These are phyloP conservation scores for Turnera subulata DNA, from an alignment of 345 rosid genomes.

Conservation along the genomic window DNA sequence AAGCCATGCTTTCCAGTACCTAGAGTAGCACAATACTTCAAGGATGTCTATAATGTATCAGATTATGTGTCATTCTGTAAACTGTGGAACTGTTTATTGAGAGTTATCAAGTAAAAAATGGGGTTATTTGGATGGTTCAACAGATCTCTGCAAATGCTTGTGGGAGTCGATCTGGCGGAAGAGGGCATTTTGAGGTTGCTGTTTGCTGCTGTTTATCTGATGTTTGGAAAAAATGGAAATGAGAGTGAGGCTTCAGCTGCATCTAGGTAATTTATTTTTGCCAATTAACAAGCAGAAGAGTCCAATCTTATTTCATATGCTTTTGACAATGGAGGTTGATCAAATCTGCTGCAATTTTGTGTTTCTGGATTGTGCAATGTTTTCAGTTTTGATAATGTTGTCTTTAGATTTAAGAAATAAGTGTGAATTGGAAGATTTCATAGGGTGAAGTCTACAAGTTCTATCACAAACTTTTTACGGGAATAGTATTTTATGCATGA, in stretches of 20 bases:
- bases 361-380: too few species aligned
- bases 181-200: conserved; percentile 87
- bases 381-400: too few species aligned
- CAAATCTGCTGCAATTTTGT: too few species aligned
- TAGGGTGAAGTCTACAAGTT: too few species aligned
- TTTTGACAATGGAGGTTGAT: too few species aligned
- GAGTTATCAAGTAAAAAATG: neutral
- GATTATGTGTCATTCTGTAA: neutral
- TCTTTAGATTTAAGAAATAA: too few species aligned
- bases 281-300: neutral
- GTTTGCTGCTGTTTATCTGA: conserved; percentile 69
- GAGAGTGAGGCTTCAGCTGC: conserved; percentile 82
- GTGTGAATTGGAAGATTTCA: too few species aligned
- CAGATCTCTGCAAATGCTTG: conserved; percentile 91
- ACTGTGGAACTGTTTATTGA: neutral
- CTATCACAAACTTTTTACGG: too few species aligned
- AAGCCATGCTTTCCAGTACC: too few species aligned
- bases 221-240: conserved; percentile 55
- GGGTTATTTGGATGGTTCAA: conserved; percentile 25
- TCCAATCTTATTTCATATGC: too few species aligned
- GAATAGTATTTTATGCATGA: too few species aligned
- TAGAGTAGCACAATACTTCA: neutral
- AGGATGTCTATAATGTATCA: neutral
- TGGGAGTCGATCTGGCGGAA: conserved; percentile 64
- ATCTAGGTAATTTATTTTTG: conserved; percentile 47